Percentiles rank a stretch among this genome's conserved stretches.
phyloP scores from a whole-genome alignment of 2,329 filamentous ascomycete species.

The Epichloe sp. region DNA sequence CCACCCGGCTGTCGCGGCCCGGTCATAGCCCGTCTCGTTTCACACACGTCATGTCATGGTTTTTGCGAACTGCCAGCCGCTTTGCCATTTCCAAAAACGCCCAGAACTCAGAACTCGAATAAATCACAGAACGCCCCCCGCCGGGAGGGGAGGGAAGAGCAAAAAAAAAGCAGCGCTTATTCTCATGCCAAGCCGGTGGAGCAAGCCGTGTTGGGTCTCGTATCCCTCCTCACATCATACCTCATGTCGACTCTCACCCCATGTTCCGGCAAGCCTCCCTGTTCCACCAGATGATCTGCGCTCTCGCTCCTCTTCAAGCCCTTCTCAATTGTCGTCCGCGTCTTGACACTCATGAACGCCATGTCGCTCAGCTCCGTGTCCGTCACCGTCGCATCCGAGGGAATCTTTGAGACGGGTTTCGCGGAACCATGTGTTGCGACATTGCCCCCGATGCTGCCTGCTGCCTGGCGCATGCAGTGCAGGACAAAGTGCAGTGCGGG shows the following conservation, averaged over 20 bases:
- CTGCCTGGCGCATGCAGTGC: conserved; percentile 4
- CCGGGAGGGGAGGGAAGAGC: too few relatives aligned
- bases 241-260: conserved; percentile 8
- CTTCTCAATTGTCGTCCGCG: conserved; percentile 9
- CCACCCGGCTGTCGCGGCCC: too few relatives aligned
- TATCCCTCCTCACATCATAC: conserved; percentile 8
- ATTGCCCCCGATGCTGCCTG: conserved; percentile 1
- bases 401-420: not conserved
- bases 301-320: conserved; percentile 1
- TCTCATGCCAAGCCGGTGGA: not conserved
- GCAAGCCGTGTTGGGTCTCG: conserved; percentile 5
- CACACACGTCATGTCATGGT: too few relatives aligned
- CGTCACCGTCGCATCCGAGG: not conserved
- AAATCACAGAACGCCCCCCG: too few relatives aligned
- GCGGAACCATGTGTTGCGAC: not conserved
- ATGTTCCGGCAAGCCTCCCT: conserved; percentile 4
- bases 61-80: too few relatives aligned
- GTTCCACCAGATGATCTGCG: conserved; percentile 6
- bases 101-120: too few relatives aligned
- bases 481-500: conserved; percentile 10
- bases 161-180: too few relatives aligned
- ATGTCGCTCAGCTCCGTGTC: conserved; percentile 6
- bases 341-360: conserved; percentile 8
- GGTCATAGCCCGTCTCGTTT: too few relatives aligned
- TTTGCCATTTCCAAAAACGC: too few relatives aligned